Evolutionary conservation across 2,329 filamentous ascomycete species (phyloP), one percentile per base, ranked within the genome.

Genomic region (Fusarium mexicanum): DNA sequence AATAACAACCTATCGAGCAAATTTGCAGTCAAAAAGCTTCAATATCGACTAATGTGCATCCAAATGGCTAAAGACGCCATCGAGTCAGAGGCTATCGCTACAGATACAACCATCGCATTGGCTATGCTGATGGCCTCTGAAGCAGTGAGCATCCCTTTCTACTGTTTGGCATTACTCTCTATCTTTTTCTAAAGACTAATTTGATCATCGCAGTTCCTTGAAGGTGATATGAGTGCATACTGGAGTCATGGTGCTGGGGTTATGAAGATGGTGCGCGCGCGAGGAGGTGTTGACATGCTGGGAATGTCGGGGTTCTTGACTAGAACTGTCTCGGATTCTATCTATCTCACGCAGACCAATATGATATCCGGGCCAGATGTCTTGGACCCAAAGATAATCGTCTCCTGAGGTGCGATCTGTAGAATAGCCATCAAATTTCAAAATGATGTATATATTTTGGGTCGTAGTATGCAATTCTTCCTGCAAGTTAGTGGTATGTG

Each of bases 61-160:
- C 12, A 64, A 12, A 69, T 64, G 67, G 67, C 64, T 14, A 41
- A 69, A 18, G 64, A 69, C 1, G 67, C 67, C 8, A 51, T 69
- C 17, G 10, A 41, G 2, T 63, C 67, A 5, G 57, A 69, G 14
- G 11, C 0, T 16, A n/a, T 69, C 12, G 64, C 67, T 8, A 69
- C 40, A 20, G 67, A 69, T 14, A 35, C 64, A 8, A 69, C 57
- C 7, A 69, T 69, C 13, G 64, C 64, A 31, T 18, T 69, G 17
- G 58, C 58, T 4, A 63, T 69, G 35, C 44, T 69, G 4, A 41
- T 69, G 64, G 64, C 67, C 11, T 69, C 67, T n/a, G 67, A 69
- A 47, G 67, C 67, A 13, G 64, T 69, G 38, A 13, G 62, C 11
- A 17, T 6, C 5, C 14, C 20, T 40, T 50, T n/a, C 22, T 4